Evolutionary conservation across 805 yeast genomes (phyloP), one percentile per base, ranked within the genome.

Genomic region (Kodamaea kaohsiungensis): DNA sequence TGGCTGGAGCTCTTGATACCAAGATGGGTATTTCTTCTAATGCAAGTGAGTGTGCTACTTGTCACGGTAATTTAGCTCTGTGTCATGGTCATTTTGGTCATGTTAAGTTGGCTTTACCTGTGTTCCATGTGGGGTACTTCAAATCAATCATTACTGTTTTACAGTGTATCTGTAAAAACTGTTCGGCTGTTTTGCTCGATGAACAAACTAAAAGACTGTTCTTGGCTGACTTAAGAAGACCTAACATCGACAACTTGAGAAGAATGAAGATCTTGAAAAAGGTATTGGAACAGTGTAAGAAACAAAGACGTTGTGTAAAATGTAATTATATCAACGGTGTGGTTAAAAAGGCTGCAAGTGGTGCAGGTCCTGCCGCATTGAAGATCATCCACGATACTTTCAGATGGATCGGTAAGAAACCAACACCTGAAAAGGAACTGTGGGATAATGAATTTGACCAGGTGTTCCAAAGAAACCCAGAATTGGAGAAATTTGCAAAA

Each of bases 81-180:
- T 95, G 99, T 70, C 98, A 93, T 73, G 99, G 99, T 55, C 99
- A 95, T 74, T 95, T 95, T 69, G 99, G 99, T 43, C 97, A 96
- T 65, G 83, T 95, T 59, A 84, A 90, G 64, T 79, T 95, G 51
- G 97, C 98, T 0, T 76, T 95, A 46, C 99, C 99, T 1, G 98
- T 92, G 12, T 95, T 93, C 75, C 99, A 95, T 66, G 95, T 95
- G 47, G 99, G 99, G 16, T 95, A 92, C 70, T 95, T 95, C 80
- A 93, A 93, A 69, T 86, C 92, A 43, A 88, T 91, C 18, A 88
- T 95, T 59, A 88, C 85, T 65, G 91, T 95, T 42, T 73, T 95
- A 53, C 99, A 95, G 70, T 84, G 89, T 52, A 85, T 95, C 57
- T 95, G 99, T 77, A 95, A 95, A 68, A 83, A 81, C 58, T 95